Evolutionary conservation across 2,329 filamentous ascomycete genomes (phyloP), one percentile per base, ranked within the genome.

Genomic region (Xylariaceae sp.): DNA sequence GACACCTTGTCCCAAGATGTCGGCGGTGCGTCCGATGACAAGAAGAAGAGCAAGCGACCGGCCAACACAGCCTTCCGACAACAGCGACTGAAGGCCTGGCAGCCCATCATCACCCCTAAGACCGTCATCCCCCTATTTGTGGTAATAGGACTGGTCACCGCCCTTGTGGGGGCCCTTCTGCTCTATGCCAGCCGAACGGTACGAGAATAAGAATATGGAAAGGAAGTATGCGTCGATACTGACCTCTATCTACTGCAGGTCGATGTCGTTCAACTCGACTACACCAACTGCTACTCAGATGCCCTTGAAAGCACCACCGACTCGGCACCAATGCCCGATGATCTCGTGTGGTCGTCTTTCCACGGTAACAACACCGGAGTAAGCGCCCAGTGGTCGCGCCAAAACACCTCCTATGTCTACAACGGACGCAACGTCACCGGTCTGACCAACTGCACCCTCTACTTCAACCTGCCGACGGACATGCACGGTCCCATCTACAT

Each of bases 21-120:
- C n/a, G n/a, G n/a, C n/a, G n/a, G n/a, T n/a, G n/a, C n/a, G n/a
- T n/a, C n/a, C 20, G 51, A 77, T 77, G 74, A 93, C 71, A 93
- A 91, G 75, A 80, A 85, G 69, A 95, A 95, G 82, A 94, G 82
- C 77, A 84, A 87, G 69, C 85, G 89, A 70, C 92, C 92, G 58
- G 88, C 90, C 58, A 96, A 97, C 72, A 97, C 92, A 48, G 93
- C 93, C 10, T 98, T 97, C 66, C 82, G 93, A 60, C 93, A 98
- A 67, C 93, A 98, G 70, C 84, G 93, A 64, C 72, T 98, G 68
- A 96, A 97, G 72, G 93, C 93, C 73, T 98, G 93, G 93, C 93
- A 98, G 86, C 92, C 92, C 29, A 96, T 97, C 63, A 76, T 96
- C 41, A 97, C 92, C 3, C 92, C 92, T 2, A 95, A 95, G 72